Evolutionary conservation across 345 rosid species (phyloP), one percentile per base, ranked within the genome.

Genomic region (Theobroma cacao): DNA sequence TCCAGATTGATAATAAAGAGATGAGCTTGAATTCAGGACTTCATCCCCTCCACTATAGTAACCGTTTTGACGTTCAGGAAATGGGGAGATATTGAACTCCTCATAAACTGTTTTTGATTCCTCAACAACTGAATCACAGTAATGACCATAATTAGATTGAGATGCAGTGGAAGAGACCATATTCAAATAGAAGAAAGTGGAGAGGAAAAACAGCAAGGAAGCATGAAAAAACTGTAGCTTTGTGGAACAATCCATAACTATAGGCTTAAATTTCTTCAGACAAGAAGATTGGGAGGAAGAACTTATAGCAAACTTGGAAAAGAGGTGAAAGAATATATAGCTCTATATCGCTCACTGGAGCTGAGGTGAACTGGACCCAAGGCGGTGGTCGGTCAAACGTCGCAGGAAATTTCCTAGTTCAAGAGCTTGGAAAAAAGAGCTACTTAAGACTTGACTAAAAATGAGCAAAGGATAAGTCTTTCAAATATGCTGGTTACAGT

Each of bases 21-120:
- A 1, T 11, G 74, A 69, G 58, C 24, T 47, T 3, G 14, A 58
- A 18, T 69, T 69, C 58, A 69, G 14, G 56, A 69, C 24, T 26
- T 47, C 47, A 47, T 26, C 74, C 22, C 74, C 74, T 3, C 74
- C 74, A 2, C 38, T 69, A 40, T 69, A 69, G 38, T 69, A 69
- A 45, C 73, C 56, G 26, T 69, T 28, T 15, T 69, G 74, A 47
- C 38, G 74, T 47, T n/a, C 58, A 17, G 38, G 36, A 28, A 69
- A 69, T 30, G 56, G 74, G 33, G 33, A 45, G 74, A 69, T 3
- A 0, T 26, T 26, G 74, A 45, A 69, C 38, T 14, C 74, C 38
- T 69, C 74, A 45, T 45, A 38, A 45, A 1, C 56, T 43, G 7
- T 36, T 69, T 69, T 17, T 17, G 74, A 45, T 45, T 15, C 74